Conservation (phyloP, 2,329 filamentous ascomycete species). For the Cladosporium sp. region DNA sequence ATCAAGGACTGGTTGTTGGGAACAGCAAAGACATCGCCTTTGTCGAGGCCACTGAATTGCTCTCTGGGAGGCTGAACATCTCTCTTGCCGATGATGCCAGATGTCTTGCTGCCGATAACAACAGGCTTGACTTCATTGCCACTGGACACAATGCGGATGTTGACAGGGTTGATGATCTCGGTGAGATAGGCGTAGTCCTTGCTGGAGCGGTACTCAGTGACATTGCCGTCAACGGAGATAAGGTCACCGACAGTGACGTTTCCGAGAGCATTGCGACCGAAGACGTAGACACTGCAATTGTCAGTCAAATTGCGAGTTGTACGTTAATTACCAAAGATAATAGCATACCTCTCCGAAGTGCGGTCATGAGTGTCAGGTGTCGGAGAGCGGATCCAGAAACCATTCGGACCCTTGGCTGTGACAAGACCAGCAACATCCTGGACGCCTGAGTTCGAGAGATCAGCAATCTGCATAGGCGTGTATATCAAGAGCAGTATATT, state of each 20-base stretch:
- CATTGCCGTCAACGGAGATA: constrained; percentile 61
- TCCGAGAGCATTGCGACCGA: constrained; percentile 52
- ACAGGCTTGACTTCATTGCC: constrained; percentile 59
- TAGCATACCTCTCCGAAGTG: constrained; percentile 59
- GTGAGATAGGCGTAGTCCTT: constrained; percentile 64
- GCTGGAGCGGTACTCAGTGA: constrained; percentile 61
- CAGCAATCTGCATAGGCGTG: constrained; percentile 50
- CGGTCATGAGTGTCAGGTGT: constrained; percentile 56
- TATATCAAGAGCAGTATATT: too few species aligned
- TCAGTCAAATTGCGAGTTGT: too few species aligned
- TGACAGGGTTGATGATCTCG: constrained; percentile 59
- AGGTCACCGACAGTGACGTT: constrained; percentile 64
- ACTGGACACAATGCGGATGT: constrained; percentile 56
- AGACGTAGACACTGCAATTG: constrained; percentile 58
- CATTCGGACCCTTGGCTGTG: constrained; percentile 62
- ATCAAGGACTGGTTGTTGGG: constrained; percentile 64
- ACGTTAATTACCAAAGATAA: too few species aligned
- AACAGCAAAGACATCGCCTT: constrained; percentile 65
- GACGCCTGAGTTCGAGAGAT: constrained; percentile 46
- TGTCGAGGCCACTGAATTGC: constrained; percentile 63
- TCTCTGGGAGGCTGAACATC: constrained; percentile 58
- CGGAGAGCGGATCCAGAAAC: constrained; percentile 66
- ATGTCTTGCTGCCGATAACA: constrained; percentile 47
- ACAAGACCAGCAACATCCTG: constrained; percentile 60
- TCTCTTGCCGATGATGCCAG: constrained; percentile 50